Percentiles rank a stretch among this genome's conserved stretches.
phyloP scores from a whole-genome alignment of 805 yeast species.

The Cyberlindnera sargentensis region DNA sequence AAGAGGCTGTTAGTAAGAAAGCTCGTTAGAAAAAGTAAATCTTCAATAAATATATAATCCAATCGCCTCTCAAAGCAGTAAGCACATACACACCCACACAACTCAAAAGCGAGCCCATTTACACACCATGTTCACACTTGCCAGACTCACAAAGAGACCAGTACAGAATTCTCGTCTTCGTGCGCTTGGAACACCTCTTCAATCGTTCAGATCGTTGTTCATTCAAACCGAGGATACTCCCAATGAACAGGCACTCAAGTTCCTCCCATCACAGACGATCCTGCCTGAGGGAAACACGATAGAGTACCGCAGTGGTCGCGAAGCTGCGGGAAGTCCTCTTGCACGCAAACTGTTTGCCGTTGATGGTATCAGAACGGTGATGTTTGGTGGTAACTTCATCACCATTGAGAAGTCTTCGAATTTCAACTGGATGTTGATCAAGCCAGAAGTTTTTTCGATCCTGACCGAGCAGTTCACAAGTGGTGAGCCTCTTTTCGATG shows the following conservation, averaged over 20 bases:
- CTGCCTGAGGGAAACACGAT: constrained; percentile 58
- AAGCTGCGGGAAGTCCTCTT: constrained; percentile 67
- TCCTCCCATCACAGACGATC: constrained; percentile 67
- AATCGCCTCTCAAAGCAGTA: too few species aligned
- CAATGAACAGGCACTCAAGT: constrained; percentile 79
- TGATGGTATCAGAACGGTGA: constrained; percentile 68
- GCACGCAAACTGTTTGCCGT: constrained; percentile 68
- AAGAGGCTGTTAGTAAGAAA: too few species aligned
- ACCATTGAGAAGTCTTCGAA: constrained; percentile 60
- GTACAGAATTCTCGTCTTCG: too few species aligned
- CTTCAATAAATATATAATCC: too few species aligned
- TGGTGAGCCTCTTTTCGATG: constrained; percentile 46
- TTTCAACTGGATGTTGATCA: constrained; percentile 49
- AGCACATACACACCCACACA: too few species aligned
- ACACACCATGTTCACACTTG: too few species aligned
- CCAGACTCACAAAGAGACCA: too few species aligned
- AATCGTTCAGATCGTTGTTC: constrained; percentile 31
- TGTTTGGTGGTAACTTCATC: constrained; percentile 80
- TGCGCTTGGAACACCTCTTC: not conserved
- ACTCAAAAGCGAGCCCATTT: too few species aligned
- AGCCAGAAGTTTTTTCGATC: constrained; percentile 53
- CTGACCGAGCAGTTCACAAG: constrained; percentile 26
- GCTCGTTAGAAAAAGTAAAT: too few species aligned
- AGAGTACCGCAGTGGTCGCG: constrained; percentile 70
- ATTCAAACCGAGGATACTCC: constrained; percentile 86